Percentiles rank a stretch among this genome's conserved stretches.
These are phyloP conservation scores for Fusarium pseudocircinatum DNA, from an alignment of 2,329 filamentous ascomycete species.

Conservation along the genomic window DNA sequence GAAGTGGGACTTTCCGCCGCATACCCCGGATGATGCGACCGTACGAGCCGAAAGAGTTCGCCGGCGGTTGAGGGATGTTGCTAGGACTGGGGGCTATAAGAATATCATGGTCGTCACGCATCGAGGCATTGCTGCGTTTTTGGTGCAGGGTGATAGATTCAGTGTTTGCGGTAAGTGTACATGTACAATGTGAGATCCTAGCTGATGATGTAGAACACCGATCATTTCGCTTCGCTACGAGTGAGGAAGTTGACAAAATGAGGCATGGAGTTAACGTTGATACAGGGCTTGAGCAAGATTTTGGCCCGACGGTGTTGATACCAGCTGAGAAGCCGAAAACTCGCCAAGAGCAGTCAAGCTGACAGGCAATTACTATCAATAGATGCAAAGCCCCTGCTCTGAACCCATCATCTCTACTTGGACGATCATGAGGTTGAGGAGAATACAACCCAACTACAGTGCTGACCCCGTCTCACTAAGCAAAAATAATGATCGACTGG, in stretches of 20 bases:
- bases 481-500: neutral
- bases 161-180: conserved; percentile 28
- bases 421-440: neutral
- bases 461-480: conserved; percentile 13
- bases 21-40: conserved; percentile 21
- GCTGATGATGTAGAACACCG: conserved; percentile 22
- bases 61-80: conserved; percentile 6
- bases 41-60: conserved; percentile 35
- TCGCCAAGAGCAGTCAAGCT: neutral
- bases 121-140: conserved; percentile 33
- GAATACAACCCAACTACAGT: neutral
- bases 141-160: conserved; percentile 33
- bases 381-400: neutral
- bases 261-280: conserved; percentile 27
- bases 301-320: conserved; percentile 28
- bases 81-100: conserved; percentile 13
- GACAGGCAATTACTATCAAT: neutral
- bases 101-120: conserved; percentile 35
- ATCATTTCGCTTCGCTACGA: conserved; percentile 25
- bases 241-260: neutral
- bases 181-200: fast-evolving
- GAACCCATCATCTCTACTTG: neutral
- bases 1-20: conserved; percentile 33
- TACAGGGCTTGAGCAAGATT: conserved; percentile 26
- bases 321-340: neutral